Base-by-base conservation (phyloP, 371 early-diverging fungal genomes). In the Circinella minor region DNA sequence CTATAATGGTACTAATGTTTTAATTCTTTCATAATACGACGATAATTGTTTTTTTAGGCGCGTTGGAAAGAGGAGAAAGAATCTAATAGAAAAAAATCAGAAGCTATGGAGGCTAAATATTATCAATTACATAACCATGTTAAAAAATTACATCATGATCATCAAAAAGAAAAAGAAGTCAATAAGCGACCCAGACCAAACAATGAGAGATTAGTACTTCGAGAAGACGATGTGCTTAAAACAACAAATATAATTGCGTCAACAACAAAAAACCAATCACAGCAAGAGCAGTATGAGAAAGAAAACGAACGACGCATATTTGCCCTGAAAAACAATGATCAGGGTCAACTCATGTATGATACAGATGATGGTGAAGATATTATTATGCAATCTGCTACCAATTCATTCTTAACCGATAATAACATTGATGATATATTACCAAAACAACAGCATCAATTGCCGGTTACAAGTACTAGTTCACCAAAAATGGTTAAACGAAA, bases 11-110 rank as follows among this genome's bases (percentile, higher is more conserved):
- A 1, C 0, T 7, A 5, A 18, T 18, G 27, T 57, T 57, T 34
- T 57, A 10, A 9, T 17, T 11, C 11, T 11, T 43, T 57, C 4
- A 27, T 57, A n/a, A n/a, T 5, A 57, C 5, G 57, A 57, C 51
- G 46, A 17, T 18, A 37, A 27, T 27, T 27, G 27, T 0, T 27
- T 27, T 27, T 27, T 37, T 37, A 70, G 71, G 48, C 15, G 34
- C 61, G 38, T 36, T 48, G 71, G 61, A 49, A 65, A 17, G 65
- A 70, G 51, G 71, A 70, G 61, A 37, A 27, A 8, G 51, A 51
- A 51, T 65, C 61, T 61, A 65, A 66, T 47, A 15, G 36, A 20
- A 17, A 36, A 47, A 51, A 64, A 17, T 37, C 17, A 6, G 37
- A 36, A 4, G 36, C 17, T 34, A 60, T 65, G 36, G 61, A 65